Evolutionary conservation across 306 rosid genomes (phyloP), one percentile per base, ranked within the genome.

Genomic region (Corylus avellana): DNA sequence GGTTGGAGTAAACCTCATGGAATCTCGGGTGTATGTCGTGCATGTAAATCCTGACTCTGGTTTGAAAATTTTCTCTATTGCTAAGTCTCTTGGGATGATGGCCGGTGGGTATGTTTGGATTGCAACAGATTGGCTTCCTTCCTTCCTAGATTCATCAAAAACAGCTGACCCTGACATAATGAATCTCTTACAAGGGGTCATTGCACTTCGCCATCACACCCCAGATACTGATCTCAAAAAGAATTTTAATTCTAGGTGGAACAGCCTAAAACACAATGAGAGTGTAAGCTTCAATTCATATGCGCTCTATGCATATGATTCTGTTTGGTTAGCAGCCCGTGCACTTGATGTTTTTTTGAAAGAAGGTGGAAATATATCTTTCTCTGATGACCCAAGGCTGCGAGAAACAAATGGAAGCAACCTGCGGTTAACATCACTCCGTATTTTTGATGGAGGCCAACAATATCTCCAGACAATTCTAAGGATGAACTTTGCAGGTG

Each of bases 31-130:
- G 51, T 96, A 80, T 81, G 84, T 96, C 58, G 88, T 96, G 13
- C 98, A 96, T 70, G 99, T 91, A 29, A 93, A 93, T 82, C 99
- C 98, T 39, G 99, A 96, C 88, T 39, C 87, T 27, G 98, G 98
- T 80, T 83, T 94, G 79, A 27, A 67, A 4, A 47, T 94, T 61
- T 90, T 94, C 50, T 70, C 91, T 25, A 64, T 77, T 35, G 97
- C 97, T 25, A 89, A 88, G 83, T 73, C 81, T 66, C 88, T 94
- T 57, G 78, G 84, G 29, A 92, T 94, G 97, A 89, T 82, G 90
- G 22, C 58, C 44, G 67, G 20, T 75, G 90, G 90, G 77, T 94
- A 89, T 76, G 97, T 92, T 39, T 94, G 98, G 98, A 90, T 94
- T 75, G 90, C 97, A 56, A 92, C 96, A 51, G 93, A 94, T 79